These are phyloP conservation scores for Trichoderma breve DNA, from an alignment of 2,329 filamentous ascomycete genomes.

Conservation along the genomic window DNA sequence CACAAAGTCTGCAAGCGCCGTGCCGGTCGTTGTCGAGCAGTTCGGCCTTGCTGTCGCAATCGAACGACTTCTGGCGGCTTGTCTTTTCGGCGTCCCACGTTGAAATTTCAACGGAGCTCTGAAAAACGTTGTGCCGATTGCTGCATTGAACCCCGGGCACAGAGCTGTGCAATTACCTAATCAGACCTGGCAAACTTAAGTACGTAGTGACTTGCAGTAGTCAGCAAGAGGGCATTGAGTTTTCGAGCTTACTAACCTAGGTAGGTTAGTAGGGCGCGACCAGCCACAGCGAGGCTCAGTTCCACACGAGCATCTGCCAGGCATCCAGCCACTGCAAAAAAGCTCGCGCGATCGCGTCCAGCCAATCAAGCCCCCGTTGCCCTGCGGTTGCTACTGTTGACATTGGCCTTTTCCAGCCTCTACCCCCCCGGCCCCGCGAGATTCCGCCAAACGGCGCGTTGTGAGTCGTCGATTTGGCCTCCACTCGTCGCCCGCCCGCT, in stretches of 20 bases:
- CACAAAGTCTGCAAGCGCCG: constrained; percentile 3
- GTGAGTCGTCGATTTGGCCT: constrained; percentile 23
- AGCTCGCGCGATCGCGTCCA: constrained; percentile 22
- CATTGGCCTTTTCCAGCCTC: constrained; percentile 25
- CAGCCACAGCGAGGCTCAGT: constrained; percentile 11
- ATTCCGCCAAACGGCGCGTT: constrained; percentile 25
- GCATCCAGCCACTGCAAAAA: constrained; percentile 18
- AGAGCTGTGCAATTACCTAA: neutral
- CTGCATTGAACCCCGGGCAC: neutral
- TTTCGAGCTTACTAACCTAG: neutral
- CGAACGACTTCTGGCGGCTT: neutral
- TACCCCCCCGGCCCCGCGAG: constrained; percentile 25
- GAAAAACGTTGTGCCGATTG: constrained; percentile 28
- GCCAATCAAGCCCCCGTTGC: constrained; percentile 55
- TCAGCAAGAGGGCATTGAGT: neutral
- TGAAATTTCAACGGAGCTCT: constrained; percentile 30
- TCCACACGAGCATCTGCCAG: neutral
- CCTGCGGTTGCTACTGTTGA: constrained; percentile 56
- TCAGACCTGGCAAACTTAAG: neutral
- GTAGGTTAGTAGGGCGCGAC: neutral
- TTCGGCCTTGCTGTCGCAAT: neutral
- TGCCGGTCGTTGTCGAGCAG: constrained; percentile 3
- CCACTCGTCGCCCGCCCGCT: constrained; percentile 22
- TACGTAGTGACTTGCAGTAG: too few species aligned
- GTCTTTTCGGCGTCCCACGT: constrained; percentile 14